Percentiles rank a stretch among this genome's conserved stretches.
phyloP scores from a whole-genome alignment of 805 yeast genomes.

The Kodamaea lidongshanica region DNA sequence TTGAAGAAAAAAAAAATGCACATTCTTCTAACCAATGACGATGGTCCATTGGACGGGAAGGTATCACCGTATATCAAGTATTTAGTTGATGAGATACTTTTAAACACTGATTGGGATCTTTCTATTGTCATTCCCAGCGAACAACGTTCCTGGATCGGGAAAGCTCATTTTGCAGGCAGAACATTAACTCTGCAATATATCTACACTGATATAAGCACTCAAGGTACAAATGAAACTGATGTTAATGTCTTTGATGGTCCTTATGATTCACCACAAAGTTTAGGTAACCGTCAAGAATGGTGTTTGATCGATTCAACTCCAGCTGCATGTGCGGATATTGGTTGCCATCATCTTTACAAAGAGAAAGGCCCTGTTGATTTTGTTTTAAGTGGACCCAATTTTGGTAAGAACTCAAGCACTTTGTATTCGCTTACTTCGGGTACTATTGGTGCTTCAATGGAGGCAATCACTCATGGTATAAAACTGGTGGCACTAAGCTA shows the following conservation, averaged over 20 bases:
- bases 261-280: conserved; percentile 44
- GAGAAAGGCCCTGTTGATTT: conserved; percentile 61
- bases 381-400: conserved; percentile 92
- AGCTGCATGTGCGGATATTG: conserved; percentile 91
- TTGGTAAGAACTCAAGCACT: conserved; percentile 87
- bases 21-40: conserved; percentile 78
- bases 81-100: conserved; percentile 61
- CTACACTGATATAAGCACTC: conserved; percentile 44
- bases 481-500: conserved; percentile 77
- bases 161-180: conserved; percentile 87
- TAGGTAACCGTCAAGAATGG: conserved; percentile 67
- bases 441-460: conserved; percentile 96
- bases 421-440: conserved; percentile 88
- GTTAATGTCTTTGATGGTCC: conserved; percentile 61
- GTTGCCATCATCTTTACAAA: conserved; percentile 60
- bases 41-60: conserved; percentile 81
- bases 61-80: conserved; percentile 82
- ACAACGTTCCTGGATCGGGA: conserved; percentile 92
- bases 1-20: conserved; percentile 29
- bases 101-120: conserved; percentile 74
- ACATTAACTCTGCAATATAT: conserved; percentile 55
- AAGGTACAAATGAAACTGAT: conserved; percentile 32
- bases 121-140: conserved; percentile 83
- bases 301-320: conserved; percentile 87
- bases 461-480: conserved; percentile 69